Percentiles rank a stretch among this genome's conserved stretches.
Evolutionary conservation across 139 green algal species (phyloP).

Genomic region (Chlamydomonas sp.): DNA sequence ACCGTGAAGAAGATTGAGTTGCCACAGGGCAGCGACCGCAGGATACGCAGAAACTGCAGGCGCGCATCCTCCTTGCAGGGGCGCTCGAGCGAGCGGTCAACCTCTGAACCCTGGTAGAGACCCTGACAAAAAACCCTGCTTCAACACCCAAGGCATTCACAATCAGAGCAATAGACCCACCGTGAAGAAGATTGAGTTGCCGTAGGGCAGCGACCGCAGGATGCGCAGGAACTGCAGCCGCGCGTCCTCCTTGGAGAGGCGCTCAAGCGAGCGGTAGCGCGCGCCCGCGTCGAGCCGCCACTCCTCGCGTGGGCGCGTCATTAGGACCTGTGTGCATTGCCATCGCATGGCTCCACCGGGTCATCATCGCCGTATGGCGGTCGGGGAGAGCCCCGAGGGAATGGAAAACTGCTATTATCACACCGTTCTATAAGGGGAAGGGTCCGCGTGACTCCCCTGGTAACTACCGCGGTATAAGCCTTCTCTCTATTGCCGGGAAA

Average conservation of each 20-base stretch:
- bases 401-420: too few relatives aligned
- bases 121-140: too few relatives aligned
- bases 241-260: conserved; percentile 84
- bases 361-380: too few relatives aligned
- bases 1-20: conserved; percentile 58
- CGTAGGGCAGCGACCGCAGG: conserved; percentile 89
- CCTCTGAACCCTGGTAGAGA: too few relatives aligned
- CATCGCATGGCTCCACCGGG: too few relatives aligned
- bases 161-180: too few relatives aligned
- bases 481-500: too few relatives aligned
- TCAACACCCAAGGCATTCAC: too few relatives aligned
- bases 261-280: conserved; percentile 71
- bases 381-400: too few relatives aligned
- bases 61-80: conserved; percentile 87
- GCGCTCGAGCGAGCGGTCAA: conserved; percentile 66
- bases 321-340: conserved; percentile 47
- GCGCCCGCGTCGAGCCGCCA: conserved; percentile 67
- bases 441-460: too few relatives aligned
- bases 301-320: conserved; percentile 66
- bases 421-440: too few relatives aligned
- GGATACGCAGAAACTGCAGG: conserved; percentile 84
- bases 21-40: conserved; percentile 91
- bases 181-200: conserved; percentile 55
- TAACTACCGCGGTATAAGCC: too few relatives aligned
- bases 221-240: conserved; percentile 85